Conservation (phyloP, 2,329 filamentous ascomycete species). For the Monosporascus ibericus region DNA sequence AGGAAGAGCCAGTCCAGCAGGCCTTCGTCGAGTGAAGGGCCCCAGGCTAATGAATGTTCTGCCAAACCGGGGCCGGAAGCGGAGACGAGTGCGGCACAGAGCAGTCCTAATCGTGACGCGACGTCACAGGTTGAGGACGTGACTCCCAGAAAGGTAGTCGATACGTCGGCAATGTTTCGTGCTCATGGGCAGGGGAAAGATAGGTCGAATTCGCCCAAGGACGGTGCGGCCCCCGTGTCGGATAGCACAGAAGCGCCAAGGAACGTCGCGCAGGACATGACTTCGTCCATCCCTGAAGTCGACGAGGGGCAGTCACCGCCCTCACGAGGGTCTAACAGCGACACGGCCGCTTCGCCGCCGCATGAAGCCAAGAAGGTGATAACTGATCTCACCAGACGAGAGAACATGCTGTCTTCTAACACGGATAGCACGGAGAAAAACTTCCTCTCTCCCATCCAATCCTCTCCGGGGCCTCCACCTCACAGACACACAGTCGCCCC, state of each 20-base stretch:
- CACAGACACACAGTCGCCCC: neutral
- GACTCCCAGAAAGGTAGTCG: neutral
- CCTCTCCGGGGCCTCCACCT: neutral
- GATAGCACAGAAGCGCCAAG: neutral
- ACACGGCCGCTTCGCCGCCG: neutral
- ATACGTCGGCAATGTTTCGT: neutral
- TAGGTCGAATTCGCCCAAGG: neutral
- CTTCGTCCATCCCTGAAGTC: neutral
- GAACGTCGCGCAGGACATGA: neutral
- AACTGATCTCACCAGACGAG: neutral
- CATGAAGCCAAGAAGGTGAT: neutral
- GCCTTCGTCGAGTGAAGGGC: neutral
- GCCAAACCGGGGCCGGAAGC: neutral
- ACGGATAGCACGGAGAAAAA: neutral
- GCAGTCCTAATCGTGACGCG: neutral
- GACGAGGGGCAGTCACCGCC: neutral
- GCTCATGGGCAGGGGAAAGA: neutral
- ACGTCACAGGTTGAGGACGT: too few relatives aligned
- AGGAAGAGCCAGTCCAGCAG: conserved; percentile 7
- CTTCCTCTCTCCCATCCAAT: neutral
- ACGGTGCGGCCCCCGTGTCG: neutral
- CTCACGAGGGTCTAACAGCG: neutral
- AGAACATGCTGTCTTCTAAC: neutral
- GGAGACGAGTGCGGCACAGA: neutral
- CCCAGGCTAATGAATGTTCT: neutral